Evolutionary conservation across 1,139 yeast species (phyloP).

Genomic region (Geotrichum histeridarum): DNA sequence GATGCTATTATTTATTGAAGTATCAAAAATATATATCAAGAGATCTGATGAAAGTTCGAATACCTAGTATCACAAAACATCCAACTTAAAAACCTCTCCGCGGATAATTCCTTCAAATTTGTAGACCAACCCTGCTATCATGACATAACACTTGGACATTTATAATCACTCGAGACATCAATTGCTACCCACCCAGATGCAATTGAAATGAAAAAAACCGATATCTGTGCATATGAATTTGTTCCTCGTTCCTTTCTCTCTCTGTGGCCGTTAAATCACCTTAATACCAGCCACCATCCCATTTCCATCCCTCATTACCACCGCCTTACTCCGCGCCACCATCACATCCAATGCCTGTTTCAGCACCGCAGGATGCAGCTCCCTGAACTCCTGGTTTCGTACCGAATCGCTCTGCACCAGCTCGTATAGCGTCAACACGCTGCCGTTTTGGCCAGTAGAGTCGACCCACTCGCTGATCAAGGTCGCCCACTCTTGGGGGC

Average conservation of each 20-base stretch:
- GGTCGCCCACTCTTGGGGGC: conserved; percentile 73
- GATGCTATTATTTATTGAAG: too few species aligned
- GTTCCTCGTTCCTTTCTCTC: not conserved
- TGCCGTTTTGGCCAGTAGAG: conserved; percentile 68
- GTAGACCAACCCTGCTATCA: not conserved
- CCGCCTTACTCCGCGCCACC: conserved; percentile 52
- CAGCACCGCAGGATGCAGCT: conserved; percentile 57
- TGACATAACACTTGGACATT: not conserved
- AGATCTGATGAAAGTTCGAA: too few species aligned
- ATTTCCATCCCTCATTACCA: conserved; percentile 33
- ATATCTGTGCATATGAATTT: not conserved
- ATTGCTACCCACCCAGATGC: not conserved
- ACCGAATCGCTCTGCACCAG: conserved; percentile 60
- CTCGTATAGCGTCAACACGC: conserved; percentile 79
- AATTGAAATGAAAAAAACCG: not conserved
- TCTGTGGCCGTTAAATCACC: conserved; percentile 17
- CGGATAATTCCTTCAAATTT: too few species aligned
- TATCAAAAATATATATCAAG: too few species aligned
- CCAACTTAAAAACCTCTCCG: too few species aligned
- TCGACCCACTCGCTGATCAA: conserved; percentile 58
- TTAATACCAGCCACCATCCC: conserved; percentile 38
- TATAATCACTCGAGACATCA: not conserved
- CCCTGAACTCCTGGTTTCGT: conserved; percentile 52
- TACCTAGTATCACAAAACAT: too few species aligned
- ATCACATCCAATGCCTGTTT: conserved; percentile 53